phyloP scores from a whole-genome alignment of 306 rosid species.

The Cicer arietinum region DNA sequence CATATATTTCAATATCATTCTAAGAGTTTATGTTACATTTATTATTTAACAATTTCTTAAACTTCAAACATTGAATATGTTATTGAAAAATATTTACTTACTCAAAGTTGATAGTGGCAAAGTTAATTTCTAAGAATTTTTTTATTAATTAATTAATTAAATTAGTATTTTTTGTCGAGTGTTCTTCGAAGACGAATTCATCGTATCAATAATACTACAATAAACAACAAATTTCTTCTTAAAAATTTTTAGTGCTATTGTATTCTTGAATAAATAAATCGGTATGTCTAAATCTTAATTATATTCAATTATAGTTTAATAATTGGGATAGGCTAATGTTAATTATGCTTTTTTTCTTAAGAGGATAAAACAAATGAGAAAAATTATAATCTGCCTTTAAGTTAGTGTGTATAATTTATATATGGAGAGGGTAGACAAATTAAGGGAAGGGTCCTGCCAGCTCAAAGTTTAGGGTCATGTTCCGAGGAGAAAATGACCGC shows the following conservation, averaged over 20 bases:
- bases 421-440: conserved; percentile 35
- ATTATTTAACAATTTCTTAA: conserved; percentile 15
- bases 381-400: neutral
- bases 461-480: conserved; percentile 60
- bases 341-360: neutral
- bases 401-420: conserved; percentile 9
- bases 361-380: neutral
- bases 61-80: conserved; percentile 16
- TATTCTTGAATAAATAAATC: too few species aligned
- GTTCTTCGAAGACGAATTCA: too few species aligned
- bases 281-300: neutral
- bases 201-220: too few species aligned
- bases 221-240: too few species aligned
- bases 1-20: conserved; percentile 26
- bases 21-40: conserved; percentile 16
- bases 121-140: neutral
- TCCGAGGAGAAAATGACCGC: conserved; percentile 61
- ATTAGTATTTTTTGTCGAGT: too few species aligned
- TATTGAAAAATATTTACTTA: neutral
- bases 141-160: neutral
- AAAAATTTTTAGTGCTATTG: too few species aligned
- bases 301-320: neutral
- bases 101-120: conserved; percentile 2
- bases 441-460: conserved; percentile 44
- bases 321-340: conserved; percentile 4